Conservation (phyloP, 768 basidiomycete species). For the Mycena rosella region DNA sequence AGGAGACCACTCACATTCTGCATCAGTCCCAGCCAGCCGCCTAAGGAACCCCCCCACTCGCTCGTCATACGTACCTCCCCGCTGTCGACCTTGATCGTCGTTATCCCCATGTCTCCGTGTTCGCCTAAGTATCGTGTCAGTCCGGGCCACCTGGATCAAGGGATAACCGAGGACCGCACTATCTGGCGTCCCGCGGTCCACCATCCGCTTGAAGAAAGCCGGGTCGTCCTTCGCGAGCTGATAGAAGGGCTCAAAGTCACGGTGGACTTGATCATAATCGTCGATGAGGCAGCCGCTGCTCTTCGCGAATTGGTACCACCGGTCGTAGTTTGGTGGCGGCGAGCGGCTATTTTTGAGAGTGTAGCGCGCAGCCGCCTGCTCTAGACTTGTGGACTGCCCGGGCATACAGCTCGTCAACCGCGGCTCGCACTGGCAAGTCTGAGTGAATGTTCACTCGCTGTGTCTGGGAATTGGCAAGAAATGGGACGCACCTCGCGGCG, state of each 20-base stretch:
- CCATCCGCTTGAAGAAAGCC: constrained; percentile 22
- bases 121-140: constrained; percentile 1
- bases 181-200: constrained; percentile 1
- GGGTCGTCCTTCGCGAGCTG: constrained; percentile 22
- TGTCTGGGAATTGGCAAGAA: not conserved
- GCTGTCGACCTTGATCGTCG: constrained; percentile 20
- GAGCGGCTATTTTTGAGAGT: not conserved
- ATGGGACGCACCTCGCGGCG: not conserved
- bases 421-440: too few species aligned
- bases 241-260: constrained; percentile 28
- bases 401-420: constrained; percentile 11
- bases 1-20: not conserved
- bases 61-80: constrained; percentile 5
- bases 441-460: not conserved
- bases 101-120: constrained; percentile 21
- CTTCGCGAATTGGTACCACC: constrained; percentile 20
- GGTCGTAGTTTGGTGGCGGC: constrained; percentile 19
- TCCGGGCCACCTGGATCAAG: not conserved
- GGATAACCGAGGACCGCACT: constrained; percentile 4
- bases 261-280: constrained; percentile 25
- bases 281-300: constrained; percentile 21
- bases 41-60: constrained; percentile 16
- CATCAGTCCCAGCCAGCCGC: constrained; percentile 22
- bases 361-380: constrained; percentile 22
- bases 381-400: constrained; percentile 22